phyloP scores from a whole-genome alignment of 176 grass and related monocot genomes.

The Eragrostis nindensis region DNA sequence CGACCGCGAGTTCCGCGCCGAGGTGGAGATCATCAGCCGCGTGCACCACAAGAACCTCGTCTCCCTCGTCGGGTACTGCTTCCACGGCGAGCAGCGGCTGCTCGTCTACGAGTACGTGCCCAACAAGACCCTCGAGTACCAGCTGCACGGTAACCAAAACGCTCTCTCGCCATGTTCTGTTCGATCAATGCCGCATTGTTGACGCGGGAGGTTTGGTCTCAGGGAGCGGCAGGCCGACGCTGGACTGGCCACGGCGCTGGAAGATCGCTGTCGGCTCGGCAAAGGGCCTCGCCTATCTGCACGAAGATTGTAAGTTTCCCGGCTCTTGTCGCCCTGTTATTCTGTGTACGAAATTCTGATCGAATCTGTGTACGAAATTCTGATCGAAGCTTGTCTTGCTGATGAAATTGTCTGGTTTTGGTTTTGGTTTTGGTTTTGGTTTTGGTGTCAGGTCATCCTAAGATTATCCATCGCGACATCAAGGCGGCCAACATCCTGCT shows the following conservation, averaged over 20 bases:
- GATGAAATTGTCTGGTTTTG: not conserved
- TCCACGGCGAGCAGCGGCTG: conserved; percentile 68
- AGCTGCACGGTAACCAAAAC: conserved; percentile 65
- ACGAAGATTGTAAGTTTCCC: conserved; percentile 84
- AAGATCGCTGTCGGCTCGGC: conserved; percentile 82
- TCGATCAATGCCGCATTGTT: not conserved
- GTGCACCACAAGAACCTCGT: conserved; percentile 88
- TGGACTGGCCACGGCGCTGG: conserved; percentile 78
- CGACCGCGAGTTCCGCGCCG: conserved; percentile 82
- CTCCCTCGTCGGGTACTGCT: conserved; percentile 81
- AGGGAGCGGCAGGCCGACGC: conserved; percentile 62
- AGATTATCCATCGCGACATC: conserved; percentile 92
- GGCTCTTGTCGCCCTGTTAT: not conserved
- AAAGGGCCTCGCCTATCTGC: conserved; percentile 83
- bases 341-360: not conserved
- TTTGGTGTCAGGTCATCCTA: conserved; percentile 67
- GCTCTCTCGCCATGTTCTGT: not conserved
- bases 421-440: no score
- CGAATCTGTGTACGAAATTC: not conserved
- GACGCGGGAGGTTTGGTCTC: not conserved
- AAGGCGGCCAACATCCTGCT: conserved; percentile 87
- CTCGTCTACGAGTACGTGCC: conserved; percentile 87
- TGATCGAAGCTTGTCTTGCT: not conserved
- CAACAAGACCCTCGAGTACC: conserved; percentile 85
- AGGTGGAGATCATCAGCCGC: conserved; percentile 90